phyloP scores from a whole-genome alignment of 2,329 filamentous ascomycete genomes.

The Pestalotiopsis sp. region DNA sequence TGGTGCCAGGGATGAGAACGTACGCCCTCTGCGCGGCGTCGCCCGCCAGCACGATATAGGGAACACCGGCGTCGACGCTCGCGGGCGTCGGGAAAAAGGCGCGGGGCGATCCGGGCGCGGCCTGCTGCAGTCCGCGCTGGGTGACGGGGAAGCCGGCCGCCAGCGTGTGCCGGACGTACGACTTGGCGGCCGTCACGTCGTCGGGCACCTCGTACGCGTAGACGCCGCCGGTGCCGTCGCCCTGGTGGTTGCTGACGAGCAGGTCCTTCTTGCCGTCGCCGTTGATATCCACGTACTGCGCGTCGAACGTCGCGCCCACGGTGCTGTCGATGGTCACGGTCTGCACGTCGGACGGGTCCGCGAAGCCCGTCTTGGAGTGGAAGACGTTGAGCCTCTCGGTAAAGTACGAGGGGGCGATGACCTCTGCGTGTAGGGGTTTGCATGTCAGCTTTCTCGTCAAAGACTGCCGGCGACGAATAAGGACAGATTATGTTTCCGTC shows the following conservation, averaged over 20 bases:
- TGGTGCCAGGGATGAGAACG: neutral
- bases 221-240: slow-evolving; percentile 6
- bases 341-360: neutral
- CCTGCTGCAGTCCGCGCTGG: neutral
- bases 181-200: neutral
- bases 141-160: neutral
- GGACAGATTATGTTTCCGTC: too few species aligned
- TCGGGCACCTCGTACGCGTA: slow-evolving; percentile 7
- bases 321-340: slow-evolving; percentile 2
- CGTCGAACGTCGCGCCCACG: neutral
- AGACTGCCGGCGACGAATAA: too few species aligned
- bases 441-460: too few species aligned
- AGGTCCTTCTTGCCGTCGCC: neutral
- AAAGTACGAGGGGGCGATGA: slow-evolving; percentile 6
- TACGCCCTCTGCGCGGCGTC: slow-evolving; percentile 3
- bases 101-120: neutral
- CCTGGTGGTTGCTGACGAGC: slow-evolving; percentile 1
- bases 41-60: slow-evolving; percentile 1
- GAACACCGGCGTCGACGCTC: neutral
- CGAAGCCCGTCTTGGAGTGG: slow-evolving; percentile 6
- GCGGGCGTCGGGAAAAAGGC: slow-evolving; percentile 4
- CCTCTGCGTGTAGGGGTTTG: neutral
- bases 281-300: slow-evolving; percentile 1
- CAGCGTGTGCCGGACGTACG: neutral
- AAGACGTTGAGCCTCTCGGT: slow-evolving; percentile 5